Evolutionary conservation across 257 asterid genomes (phyloP), one percentile per base, ranked within the genome.

Genomic region (Plantago elongata): DNA sequence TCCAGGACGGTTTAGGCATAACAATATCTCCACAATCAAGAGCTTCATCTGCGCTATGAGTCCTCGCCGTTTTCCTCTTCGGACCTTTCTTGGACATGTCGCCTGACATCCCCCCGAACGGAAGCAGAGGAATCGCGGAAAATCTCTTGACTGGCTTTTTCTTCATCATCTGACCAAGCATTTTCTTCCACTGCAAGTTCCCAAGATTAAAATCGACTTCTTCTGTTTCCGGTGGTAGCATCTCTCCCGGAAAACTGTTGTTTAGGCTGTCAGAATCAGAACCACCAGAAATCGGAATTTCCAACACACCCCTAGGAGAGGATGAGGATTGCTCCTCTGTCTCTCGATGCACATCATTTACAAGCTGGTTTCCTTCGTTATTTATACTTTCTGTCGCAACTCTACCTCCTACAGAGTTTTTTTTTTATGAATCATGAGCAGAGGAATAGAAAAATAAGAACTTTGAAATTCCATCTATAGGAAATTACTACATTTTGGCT

Each of bases 231-330:
- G 34, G 34, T 18, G 42, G 29, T 27, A 40, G 14, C 3, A 72
- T 66, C 38, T 75, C 87, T 37, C 72, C 62, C 38, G 65, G 79
- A 59, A 75, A 78, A 47, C 81, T 72, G 22, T 65, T 45, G 78
- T 79, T 69, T 60, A 71, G 55, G 56, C 76, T 61, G 9, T 68
- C 83, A 43, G 75, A 76, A 59, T 76, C 81, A 7, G 78, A 69
- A 7, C 81, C 76, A 7, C 81, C 76, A 18, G 87, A 51, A 10
- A 75, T 46, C 0, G 82, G 83, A 7, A 77, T 78, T 72, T 90
- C 97, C 70, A 87, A 13, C n/a, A 87, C 96, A 5, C 96, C 90
- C 74, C 93, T 70, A 7, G 97, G 95, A 0, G 97, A 89, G 27
- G n/a, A n/a, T 9, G 78, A 63, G 22, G 54, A 77, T 2, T 72